These are phyloP conservation scores for Dalechampia spathulata DNA, from an alignment of 441 rosid species.

Conservation along the genomic window DNA sequence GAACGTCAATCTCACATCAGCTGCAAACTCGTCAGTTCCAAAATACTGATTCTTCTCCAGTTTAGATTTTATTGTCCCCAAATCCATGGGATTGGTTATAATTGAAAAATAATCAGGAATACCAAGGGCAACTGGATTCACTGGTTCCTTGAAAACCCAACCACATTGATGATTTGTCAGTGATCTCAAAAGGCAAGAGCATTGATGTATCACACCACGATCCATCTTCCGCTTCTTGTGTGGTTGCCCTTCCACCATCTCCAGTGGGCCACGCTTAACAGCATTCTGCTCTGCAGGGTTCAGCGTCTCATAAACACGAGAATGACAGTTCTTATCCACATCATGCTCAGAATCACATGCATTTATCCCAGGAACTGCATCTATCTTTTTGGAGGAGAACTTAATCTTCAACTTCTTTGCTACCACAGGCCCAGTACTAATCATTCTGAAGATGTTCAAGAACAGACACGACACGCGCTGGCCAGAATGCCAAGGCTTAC, in stretches of 20 bases:
- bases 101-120: conserved; percentile 46
- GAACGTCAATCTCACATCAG: conserved; percentile 47
- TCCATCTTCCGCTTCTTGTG: conserved; percentile 58
- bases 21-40: conserved; percentile 34
- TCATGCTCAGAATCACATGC: conserved; percentile 19
- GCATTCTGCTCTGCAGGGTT: conserved; percentile 14
- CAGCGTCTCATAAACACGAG: conserved; percentile 12
- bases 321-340: conserved; percentile 12
- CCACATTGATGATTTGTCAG: conserved; percentile 37
- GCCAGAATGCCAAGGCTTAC: neutral
- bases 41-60: conserved; percentile 26
- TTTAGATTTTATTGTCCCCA: conserved; percentile 49
- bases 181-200: conserved; percentile 35
- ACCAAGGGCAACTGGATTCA: conserved; percentile 33
- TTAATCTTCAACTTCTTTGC: conserved; percentile 49
- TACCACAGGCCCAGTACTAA: conserved; percentile 30
- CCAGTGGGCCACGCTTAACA: conserved; percentile 37
- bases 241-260: conserved; percentile 24
- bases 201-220: conserved; percentile 39
- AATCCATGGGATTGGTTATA: conserved; percentile 50
- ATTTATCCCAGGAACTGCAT: conserved; percentile 20
- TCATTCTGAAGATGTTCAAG: conserved; percentile 25
- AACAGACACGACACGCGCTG: neutral
- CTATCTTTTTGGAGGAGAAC: conserved; percentile 31
- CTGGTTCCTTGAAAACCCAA: conserved; percentile 42